phyloP scores from a whole-genome alignment of 805 yeast genomes.

The Metschnikowia koreensis region DNA sequence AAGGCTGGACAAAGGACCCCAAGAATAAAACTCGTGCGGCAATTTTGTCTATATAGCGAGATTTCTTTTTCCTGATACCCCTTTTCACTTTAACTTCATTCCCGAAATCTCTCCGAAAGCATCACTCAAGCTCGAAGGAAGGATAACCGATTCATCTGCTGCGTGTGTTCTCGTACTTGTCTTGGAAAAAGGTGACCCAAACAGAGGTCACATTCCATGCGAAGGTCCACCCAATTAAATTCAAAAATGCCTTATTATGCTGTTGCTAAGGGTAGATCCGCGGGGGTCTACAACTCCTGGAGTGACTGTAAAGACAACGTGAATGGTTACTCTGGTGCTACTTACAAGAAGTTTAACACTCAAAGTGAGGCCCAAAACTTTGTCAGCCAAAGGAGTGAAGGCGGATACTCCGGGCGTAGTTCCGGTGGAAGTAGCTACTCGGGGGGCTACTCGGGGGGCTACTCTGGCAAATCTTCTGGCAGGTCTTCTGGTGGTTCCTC shows the following conservation, averaged over 20 bases:
- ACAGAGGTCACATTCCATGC: constrained; percentile 4
- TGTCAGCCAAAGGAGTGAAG: constrained; percentile 16
- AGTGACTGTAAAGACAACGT: constrained; percentile 51
- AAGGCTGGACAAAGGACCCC: background rate
- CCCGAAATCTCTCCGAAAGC: background rate
- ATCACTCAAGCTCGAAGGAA: background rate
- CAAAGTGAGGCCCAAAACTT: constrained; percentile 49
- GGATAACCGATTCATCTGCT: background rate
- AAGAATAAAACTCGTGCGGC: background rate
- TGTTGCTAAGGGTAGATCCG: constrained; percentile 33
- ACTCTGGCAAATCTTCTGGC: background rate
- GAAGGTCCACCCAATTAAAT: background rate
- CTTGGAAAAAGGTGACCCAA: background rate
- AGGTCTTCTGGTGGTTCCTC: background rate
- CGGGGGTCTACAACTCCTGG: constrained; percentile 67
- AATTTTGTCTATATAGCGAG: too few species aligned
- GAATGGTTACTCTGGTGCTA: constrained; percentile 54
- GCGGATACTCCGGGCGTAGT: constrained; percentile 1
- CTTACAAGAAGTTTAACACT: constrained; percentile 53
- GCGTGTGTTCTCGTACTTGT: background rate
- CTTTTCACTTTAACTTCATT: too few species aligned
- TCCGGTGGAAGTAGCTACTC: constrained; percentile 1
- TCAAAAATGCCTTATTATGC: constrained; percentile 27
- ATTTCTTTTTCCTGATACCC: background rate
- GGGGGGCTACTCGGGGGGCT: background rate